Conservation (phyloP, 495 filamentous ascomycete species). For the Xylaria bambusicola region DNA sequence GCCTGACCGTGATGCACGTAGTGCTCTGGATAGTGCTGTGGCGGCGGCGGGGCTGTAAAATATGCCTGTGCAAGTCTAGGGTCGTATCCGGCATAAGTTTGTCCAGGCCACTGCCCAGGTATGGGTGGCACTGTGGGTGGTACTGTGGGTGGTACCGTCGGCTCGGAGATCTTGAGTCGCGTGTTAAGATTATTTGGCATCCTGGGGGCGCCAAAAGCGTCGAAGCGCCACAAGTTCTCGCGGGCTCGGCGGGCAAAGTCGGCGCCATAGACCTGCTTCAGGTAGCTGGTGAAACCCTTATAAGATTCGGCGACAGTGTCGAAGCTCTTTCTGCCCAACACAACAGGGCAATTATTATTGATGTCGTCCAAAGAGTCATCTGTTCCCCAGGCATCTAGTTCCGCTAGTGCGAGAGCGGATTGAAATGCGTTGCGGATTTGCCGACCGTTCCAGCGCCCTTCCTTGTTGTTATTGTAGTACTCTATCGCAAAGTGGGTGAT, state of each 20-base stretch:
- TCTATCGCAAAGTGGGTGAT: conserved; percentile 15
- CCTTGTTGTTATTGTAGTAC: conserved; percentile 9
- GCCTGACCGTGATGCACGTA: not conserved
- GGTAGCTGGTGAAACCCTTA: conserved; percentile 1
- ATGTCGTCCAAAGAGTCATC: not conserved
- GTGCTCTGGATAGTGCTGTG: not conserved
- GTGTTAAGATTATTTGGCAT: conserved; percentile 7
- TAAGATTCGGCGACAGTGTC: conserved; percentile 1
- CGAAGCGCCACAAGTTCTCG: conserved; percentile 8
- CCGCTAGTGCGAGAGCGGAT: conserved; percentile 33
- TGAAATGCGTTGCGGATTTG: conserved; percentile 38
- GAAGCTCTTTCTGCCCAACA: conserved; percentile 1
- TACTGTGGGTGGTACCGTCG: not conserved
- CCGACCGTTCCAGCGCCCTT: conserved; percentile 30
- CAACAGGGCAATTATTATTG: not conserved
- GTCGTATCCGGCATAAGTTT: not conserved
- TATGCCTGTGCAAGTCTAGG: not conserved
- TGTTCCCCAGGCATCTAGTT: conserved; percentile 13
- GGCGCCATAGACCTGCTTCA: conserved; percentile 7
- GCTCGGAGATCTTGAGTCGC: conserved; percentile 1
- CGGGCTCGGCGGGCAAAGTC: conserved; percentile 9
- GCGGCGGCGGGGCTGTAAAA: conserved; percentile 4
- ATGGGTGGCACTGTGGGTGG: not conserved
- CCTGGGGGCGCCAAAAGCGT: conserved; percentile 5
- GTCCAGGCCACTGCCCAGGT: not conserved